Percentiles rank a stretch among this genome's conserved stretches.
Conservation (phyloP, 352 stramenopile species). For the Pythium biforme region DNA sequence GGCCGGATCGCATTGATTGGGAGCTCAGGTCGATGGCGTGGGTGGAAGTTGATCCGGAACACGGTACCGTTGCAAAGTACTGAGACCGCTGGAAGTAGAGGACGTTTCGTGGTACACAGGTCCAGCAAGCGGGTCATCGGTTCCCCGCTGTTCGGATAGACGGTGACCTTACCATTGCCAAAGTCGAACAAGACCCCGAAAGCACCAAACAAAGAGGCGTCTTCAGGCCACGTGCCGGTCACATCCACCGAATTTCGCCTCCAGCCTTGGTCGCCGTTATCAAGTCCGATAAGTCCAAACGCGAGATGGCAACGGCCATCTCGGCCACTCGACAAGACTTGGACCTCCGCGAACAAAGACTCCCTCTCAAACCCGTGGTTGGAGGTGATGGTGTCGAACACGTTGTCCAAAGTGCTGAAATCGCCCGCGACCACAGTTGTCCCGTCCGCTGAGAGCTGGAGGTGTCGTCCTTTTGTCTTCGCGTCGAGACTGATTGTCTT, state of each 20-base stretch:
- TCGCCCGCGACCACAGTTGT: conserved; percentile 59
- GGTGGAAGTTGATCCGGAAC: conserved; percentile 71
- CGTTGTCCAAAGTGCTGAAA: conserved; percentile 37
- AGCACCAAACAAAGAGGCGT: conserved; percentile 33
- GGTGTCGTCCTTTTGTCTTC: conserved; percentile 48
- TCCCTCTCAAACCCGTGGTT: conserved; percentile 53
- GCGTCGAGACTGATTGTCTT: conserved; percentile 60
- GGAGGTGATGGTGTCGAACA: conserved; percentile 56
- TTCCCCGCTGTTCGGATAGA: conserved; percentile 52
- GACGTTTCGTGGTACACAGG: conserved; percentile 30
- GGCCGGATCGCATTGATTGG: conserved; percentile 25
- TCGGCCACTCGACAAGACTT: conserved; percentile 49
- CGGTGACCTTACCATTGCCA: conserved; percentile 45
- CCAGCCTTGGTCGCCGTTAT: conserved; percentile 33
- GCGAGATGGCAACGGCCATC: conserved; percentile 42
- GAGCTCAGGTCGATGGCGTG: conserved; percentile 46
- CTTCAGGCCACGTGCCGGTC: conserved; percentile 38
- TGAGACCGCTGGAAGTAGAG: conserved; percentile 58
- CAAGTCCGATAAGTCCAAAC: conserved; percentile 51
- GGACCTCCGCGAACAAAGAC: conserved; percentile 58
- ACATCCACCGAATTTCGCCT: conserved; percentile 32
- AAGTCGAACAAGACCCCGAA: conserved; percentile 86
- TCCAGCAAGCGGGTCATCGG: conserved; percentile 40
- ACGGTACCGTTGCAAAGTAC: conserved; percentile 68
- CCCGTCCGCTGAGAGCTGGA: conserved; percentile 50